Base-by-base conservation (phyloP, 768 basidiomycete genomes). In the Paxillus ammoniavirescens region DNA sequence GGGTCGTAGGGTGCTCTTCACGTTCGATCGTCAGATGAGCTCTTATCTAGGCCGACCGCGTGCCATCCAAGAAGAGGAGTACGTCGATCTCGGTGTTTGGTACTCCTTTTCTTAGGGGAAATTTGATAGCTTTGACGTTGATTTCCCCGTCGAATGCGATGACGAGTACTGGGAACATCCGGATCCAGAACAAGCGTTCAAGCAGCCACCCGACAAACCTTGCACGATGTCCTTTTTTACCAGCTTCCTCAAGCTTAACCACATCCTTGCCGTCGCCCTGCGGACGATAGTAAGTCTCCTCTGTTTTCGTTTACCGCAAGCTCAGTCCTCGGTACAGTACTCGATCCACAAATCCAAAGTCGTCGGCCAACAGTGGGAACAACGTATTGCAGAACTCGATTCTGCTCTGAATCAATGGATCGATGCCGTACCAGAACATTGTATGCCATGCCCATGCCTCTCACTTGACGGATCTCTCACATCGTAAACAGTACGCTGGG, bases 371-470 rank as follows among this genome's bases (percentile, higher is more conserved):
- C 69, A 83, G 50, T 89, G 83, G 69, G 84, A 86, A 50, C 78
- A 86, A 49, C 78, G 80, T 36, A 77, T 92, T 4, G 79, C 82
- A 7, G 86, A 89, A 52, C 74, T 92, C 5, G 90, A 92, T 70
- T 84, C 86, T 4, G 81, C 82, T 2, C 71, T 92, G 62, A 90
- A 91, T 59, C 77, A 80, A n/a, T 92, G 90, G 90, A 77, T 87
- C 47, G 84, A 88, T 50, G 75, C 78, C 3, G 75, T 92, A 2
- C 90, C 90, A 2, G 65, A 72, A 62, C 70, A 73, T 41, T 43
- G 71, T 73, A 49, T 61, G 71, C 40, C 8, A 45, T 40, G 9
- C 31, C 49, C 17, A 15, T 30, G 7, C 21, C n/a, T 4, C 18
- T 15, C 31, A 4, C 7, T 17, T 10, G 5, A 21, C 35, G 17